Evolutionary conservation across 2,329 filamentous ascomycete genomes (phyloP).

Genomic region (Beauveria bassiana): DNA sequence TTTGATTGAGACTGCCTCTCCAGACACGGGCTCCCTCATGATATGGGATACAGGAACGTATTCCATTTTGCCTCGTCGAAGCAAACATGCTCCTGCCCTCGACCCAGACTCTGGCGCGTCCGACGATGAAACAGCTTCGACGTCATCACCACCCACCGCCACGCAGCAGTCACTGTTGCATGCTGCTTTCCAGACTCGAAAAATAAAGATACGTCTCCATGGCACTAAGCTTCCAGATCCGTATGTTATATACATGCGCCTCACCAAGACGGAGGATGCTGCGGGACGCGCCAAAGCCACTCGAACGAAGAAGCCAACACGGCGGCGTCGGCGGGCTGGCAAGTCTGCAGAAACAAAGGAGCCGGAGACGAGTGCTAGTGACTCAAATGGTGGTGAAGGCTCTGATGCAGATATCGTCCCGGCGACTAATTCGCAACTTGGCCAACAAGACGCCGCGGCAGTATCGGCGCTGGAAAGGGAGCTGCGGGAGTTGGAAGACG

Average conservation of each 20-base stretch:
- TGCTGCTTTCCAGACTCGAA: conserved; percentile 43
- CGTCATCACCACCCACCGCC: conserved; percentile 14
- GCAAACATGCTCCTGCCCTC: conserved; percentile 23
- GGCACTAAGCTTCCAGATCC: conserved; percentile 43
- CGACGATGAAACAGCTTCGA: conserved; percentile 17
- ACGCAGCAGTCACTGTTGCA: conserved; percentile 41
- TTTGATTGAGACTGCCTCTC: conserved; percentile 50
- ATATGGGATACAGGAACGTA: conserved; percentile 59
- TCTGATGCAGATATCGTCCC: conserved; percentile 16
- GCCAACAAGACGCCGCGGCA: not conserved
- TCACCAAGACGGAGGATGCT: conserved; percentile 37
- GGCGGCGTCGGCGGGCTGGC: conserved; percentile 4
- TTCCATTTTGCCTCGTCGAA: conserved; percentile 38
- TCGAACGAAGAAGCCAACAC: not conserved
- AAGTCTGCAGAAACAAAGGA: not conserved
- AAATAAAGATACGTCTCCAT: conserved; percentile 48
- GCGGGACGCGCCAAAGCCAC: conserved; percentile 20
- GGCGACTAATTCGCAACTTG: conserved; percentile 1
- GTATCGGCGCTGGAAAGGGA: conserved; percentile 33
- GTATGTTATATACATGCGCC: conserved; percentile 49
- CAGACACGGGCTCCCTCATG: conserved; percentile 47
- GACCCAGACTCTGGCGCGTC: conserved; percentile 22
- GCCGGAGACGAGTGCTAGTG: conserved; percentile 19
- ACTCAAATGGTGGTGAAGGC: conserved; percentile 13
- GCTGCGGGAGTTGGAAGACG: conserved; percentile 40